phyloP scores from a whole-genome alignment of 768 basidiomycete genomes.

The Tricholoma sp. region DNA sequence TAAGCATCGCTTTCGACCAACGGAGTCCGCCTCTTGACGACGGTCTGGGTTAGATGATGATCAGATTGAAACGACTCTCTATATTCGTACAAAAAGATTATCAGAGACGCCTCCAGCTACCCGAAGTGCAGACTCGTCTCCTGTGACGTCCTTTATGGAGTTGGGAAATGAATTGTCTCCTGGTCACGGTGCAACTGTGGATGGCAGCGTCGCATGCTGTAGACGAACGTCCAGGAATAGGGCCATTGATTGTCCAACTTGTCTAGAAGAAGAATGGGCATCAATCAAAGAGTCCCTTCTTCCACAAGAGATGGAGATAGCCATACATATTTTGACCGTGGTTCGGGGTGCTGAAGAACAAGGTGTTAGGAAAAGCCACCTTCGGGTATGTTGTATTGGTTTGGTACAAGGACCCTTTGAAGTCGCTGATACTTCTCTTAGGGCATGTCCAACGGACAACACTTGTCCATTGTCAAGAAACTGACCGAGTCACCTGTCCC shows the following conservation, averaged over 20 bases:
- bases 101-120: slow-evolving; percentile 10
- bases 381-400: slow-evolving; percentile 28
- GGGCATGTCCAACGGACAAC: slow-evolving; percentile 16
- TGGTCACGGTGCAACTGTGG: slow-evolving; percentile 39
- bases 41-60: slow-evolving; percentile 60
- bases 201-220: slow-evolving; percentile 47
- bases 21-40: slow-evolving; percentile 3
- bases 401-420: not conserved
- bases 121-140: slow-evolving; percentile 14
- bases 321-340: slow-evolving; percentile 30
- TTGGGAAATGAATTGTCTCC: slow-evolving; percentile 15
- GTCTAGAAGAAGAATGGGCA: slow-evolving; percentile 39
- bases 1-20: slow-evolving; percentile 24
- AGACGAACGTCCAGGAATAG: slow-evolving; percentile 25
- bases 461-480: slow-evolving; percentile 30
- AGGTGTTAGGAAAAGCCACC: slow-evolving; percentile 34
- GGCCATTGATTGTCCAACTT: slow-evolving; percentile 39
- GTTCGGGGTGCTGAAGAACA: slow-evolving; percentile 31
- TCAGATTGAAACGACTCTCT: slow-evolving; percentile 69
- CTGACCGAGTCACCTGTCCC: slow-evolving; percentile 48
- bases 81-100: slow-evolving; percentile 34
- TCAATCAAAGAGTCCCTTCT: slow-evolving; percentile 23
- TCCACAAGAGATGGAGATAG: slow-evolving; percentile 23
- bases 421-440: slow-evolving; percentile 5
- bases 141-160: slow-evolving; percentile 10